These are phyloP conservation scores for Aspergillus felis DNA, from an alignment of 2,329 filamentous ascomycete species.

Conservation along the genomic window DNA sequence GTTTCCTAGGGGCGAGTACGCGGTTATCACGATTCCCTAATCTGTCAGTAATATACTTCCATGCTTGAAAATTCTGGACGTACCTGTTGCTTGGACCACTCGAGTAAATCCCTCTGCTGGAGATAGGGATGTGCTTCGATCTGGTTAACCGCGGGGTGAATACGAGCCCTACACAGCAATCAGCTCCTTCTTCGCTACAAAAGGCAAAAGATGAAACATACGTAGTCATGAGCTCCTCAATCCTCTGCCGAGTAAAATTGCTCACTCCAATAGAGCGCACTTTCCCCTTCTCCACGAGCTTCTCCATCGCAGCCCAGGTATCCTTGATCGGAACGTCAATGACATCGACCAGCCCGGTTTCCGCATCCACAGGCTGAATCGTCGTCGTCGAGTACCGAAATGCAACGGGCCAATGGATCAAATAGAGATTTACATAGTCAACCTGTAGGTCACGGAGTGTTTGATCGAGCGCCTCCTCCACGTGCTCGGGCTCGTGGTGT, in stretches of 20 bases:
- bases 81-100: not conserved
- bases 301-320: constrained; percentile 62
- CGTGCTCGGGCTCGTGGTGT: constrained; percentile 59
- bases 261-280: constrained; percentile 67
- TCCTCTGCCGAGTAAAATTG: constrained; percentile 55
- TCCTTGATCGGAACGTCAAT: constrained; percentile 19
- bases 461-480: constrained; percentile 69
- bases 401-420: constrained; percentile 43
- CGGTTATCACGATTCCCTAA: constrained; percentile 45
- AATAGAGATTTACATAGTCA: constrained; percentile 65
- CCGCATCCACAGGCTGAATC: constrained; percentile 13
- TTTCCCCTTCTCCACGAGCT: constrained; percentile 51
- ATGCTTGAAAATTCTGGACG: too few relatives aligned
- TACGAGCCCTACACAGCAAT: constrained; percentile 11
- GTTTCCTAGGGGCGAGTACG: constrained; percentile 48
- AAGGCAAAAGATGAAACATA: not conserved
- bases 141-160: constrained; percentile 24
- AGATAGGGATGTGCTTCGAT: constrained; percentile 24
- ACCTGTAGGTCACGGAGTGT: constrained; percentile 59
- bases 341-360: constrained; percentile 16
- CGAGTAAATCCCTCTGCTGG: constrained; percentile 22
- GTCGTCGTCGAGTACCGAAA: constrained; percentile 15
- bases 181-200: not conserved
- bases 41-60: constrained; percentile 2
- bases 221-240: constrained; percentile 36